These are phyloP conservation scores for Daldinia eschscholtzii DNA, from an alignment of 2,329 filamentous ascomycete species.

Conservation along the genomic window DNA sequence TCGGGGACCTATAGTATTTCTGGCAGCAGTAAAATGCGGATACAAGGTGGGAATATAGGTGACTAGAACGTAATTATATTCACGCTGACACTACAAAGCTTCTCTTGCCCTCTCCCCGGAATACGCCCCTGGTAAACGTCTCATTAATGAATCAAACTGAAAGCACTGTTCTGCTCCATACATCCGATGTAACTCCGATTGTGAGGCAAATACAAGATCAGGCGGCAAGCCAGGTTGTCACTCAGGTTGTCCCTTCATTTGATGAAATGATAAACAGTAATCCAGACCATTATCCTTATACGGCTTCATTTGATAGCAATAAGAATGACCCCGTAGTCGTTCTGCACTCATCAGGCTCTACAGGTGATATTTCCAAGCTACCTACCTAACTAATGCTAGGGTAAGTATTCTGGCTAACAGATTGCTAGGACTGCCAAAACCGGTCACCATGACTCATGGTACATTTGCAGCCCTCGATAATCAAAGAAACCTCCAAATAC, in stretches of 20 bases:
- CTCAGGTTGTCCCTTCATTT: constrained; percentile 38
- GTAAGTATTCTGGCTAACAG: no score
- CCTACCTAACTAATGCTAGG: no score
- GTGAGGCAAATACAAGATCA: constrained; percentile 18
- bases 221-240: not conserved
- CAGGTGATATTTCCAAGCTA: constrained; percentile 32
- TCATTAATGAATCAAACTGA: constrained; percentile 42
- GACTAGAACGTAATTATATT: not conserved
- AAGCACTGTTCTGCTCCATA: constrained; percentile 39
- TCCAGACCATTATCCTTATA: constrained; percentile 35
- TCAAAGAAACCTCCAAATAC: constrained; percentile 35
- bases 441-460: constrained; percentile 28
- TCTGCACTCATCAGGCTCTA: constrained; percentile 49
- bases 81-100: constrained; percentile 24
- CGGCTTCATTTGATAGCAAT: constrained; percentile 42
- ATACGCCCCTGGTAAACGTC: constrained; percentile 35
- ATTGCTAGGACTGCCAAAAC: constrained; percentile 26
- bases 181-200: constrained; percentile 36
- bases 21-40: constrained; percentile 55
- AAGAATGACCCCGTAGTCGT: constrained; percentile 43
- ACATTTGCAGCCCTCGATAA: constrained; percentile 21
- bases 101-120: constrained; percentile 45
- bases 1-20: constrained; percentile 51
- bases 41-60: constrained; percentile 48
- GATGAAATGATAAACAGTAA: constrained; percentile 39